Conservation (phyloP, 805 yeast species). For the Helenozyma baotianmanensis region DNA sequence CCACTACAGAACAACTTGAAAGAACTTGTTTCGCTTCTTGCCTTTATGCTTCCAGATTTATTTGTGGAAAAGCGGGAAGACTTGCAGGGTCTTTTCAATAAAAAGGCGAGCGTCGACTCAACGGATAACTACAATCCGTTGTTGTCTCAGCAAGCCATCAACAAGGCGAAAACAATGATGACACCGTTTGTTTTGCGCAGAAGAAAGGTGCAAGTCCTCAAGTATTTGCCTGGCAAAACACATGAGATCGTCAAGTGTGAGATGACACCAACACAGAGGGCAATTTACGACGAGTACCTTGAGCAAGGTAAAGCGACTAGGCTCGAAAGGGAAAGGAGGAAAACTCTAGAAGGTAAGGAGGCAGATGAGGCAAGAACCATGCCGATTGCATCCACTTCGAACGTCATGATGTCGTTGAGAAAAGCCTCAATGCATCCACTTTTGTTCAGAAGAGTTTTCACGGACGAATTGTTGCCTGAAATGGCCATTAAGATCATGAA, state of each 20-base stretch:
- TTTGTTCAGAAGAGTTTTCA: conserved; percentile 64
- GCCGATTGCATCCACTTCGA: conserved; percentile 48
- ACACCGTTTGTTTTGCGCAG: conserved; percentile 93
- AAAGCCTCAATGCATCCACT: conserved; percentile 93
- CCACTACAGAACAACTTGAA: conserved; percentile 91
- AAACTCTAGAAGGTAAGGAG: conserved; percentile 30
- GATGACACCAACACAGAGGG: conserved; percentile 49
- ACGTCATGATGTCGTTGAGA: conserved; percentile 81
- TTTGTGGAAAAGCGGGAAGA: conserved; percentile 82
- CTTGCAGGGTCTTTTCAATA: conserved; percentile 77
- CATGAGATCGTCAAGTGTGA: conserved; percentile 64
- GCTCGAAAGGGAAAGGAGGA: conserved; percentile 42
- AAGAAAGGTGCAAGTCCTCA: conserved; percentile 84
- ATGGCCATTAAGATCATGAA: conserved; percentile 80
- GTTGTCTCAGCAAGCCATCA: conserved; percentile 84
- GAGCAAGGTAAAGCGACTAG: conserved; percentile 37
- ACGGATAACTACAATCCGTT: conserved; percentile 62
- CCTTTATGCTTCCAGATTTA: conserved; percentile 82
- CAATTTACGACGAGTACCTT: conserved; percentile 60
- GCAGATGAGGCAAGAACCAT: conserved; percentile 26
- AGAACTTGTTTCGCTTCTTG: conserved; percentile 84
- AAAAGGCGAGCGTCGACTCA: conserved; percentile 69
- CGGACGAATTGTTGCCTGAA: conserved; percentile 46
- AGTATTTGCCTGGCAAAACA: conserved; percentile 77
- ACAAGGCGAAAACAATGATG: conserved; percentile 96